These are phyloP conservation scores for Ceratonia siliqua DNA, from an alignment of 306 rosid species.

Conservation along the genomic window DNA sequence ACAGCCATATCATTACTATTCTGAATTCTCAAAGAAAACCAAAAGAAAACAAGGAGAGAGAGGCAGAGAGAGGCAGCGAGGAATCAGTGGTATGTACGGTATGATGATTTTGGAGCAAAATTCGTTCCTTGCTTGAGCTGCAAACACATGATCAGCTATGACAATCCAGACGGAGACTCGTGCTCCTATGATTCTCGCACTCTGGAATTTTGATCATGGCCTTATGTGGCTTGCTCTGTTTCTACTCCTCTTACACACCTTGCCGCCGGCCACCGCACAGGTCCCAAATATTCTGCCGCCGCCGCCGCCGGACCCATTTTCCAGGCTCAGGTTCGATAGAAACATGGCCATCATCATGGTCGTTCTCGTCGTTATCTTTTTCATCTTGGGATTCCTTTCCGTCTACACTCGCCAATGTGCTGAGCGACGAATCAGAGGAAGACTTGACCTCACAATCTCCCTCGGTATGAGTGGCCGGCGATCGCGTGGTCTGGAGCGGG, in stretches of 20 bases:
- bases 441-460: constrained; percentile 24
- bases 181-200: not conserved
- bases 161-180: not conserved
- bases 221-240: not conserved
- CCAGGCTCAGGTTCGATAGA: constrained; percentile 40
- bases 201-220: constrained; percentile 22
- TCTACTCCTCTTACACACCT: not conserved
- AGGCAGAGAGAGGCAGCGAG: no score
- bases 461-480: constrained; percentile 23
- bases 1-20: constrained; percentile 1
- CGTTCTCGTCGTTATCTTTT: constrained; percentile 53
- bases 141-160: constrained; percentile 39
- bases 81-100: constrained; percentile 4
- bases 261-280: constrained; percentile 47
- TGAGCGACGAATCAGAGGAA: constrained; percentile 43
- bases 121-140: constrained; percentile 11
- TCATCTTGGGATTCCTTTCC: constrained; percentile 70
- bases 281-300: not conserved
- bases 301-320: not conserved
- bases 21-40: not conserved
- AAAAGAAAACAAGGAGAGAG: not conserved
- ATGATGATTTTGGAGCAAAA: not conserved
- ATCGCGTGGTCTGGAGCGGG: constrained; percentile 60
- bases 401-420: constrained; percentile 88
- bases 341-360: constrained; percentile 64